Percentiles rank a stretch among this genome's conserved stretches.
Conservation (phyloP, 176 grass and related monocot genomes). For the Chloris gayana region DNA sequence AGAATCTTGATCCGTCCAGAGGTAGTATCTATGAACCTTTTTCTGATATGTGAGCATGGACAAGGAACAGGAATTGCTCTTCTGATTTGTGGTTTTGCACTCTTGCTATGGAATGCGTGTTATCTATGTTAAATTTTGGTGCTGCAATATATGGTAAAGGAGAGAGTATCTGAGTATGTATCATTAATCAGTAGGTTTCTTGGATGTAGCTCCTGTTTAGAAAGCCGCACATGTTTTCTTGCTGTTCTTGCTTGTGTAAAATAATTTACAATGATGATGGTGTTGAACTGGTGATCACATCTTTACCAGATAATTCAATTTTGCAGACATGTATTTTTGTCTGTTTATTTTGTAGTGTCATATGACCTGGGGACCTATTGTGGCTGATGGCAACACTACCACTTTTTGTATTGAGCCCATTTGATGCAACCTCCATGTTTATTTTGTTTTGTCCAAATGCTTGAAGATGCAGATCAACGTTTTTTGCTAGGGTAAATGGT, state of each 20-base stretch:
- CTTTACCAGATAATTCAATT: background rate
- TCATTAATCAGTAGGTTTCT: constrained; percentile 1
- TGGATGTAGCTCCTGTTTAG: constrained; percentile 2
- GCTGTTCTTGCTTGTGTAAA: constrained; percentile 19
- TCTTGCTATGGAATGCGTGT: background rate
- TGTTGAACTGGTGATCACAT: background rate
- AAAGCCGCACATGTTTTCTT: background rate
- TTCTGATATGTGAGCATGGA: background rate
- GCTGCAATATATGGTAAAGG: background rate
- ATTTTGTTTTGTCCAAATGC: constrained; percentile 4
- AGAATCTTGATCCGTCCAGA: too few relatives aligned
- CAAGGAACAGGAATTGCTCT: background rate
- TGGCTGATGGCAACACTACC: background rate
- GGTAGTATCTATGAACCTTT: background rate
- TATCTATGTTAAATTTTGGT: background rate
- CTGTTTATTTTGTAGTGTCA: background rate
- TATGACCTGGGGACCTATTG: background rate
- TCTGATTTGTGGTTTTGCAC: background rate
- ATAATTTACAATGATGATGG: background rate
- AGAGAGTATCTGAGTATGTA: background rate
- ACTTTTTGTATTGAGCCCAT: constrained; percentile 3
- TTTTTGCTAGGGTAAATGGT: constrained; percentile 2
- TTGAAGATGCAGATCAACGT: background rate
- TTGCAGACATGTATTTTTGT: background rate
- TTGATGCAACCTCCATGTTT: background rate